Evolutionary conservation across 163 green algal genomes (phyloP).

Genomic region (Prototheca wickerhamii): DNA sequence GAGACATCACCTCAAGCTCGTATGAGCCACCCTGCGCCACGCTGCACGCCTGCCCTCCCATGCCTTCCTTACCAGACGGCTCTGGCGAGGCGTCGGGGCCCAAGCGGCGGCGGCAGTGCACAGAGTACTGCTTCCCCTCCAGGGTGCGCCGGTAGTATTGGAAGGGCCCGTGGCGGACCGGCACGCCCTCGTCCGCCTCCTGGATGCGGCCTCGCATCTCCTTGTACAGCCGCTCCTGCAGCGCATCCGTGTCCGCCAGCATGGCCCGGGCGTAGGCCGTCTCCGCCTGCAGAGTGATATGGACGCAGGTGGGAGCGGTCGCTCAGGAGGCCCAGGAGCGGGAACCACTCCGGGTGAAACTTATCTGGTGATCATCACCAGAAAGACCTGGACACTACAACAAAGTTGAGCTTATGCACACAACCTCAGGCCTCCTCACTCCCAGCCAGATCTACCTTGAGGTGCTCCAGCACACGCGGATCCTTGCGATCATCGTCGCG

Average conservation of each 20-base stretch:
- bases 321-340: not conserved
- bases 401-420: not conserved
- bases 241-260: constrained; percentile 64
- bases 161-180: constrained; percentile 33
- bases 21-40: no score
- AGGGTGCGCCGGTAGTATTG: constrained; percentile 56
- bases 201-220: constrained; percentile 78
- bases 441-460: constrained; percentile 28
- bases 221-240: constrained; percentile 66
- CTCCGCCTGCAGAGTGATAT: constrained; percentile 42
- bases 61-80: not conserved
- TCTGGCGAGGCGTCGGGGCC: not conserved
- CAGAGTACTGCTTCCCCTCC: constrained; percentile 48
- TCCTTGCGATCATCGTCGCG: constrained; percentile 65
- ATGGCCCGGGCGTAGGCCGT: constrained; percentile 56
- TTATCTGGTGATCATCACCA: no score
- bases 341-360: no score
- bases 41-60: not conserved
- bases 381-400: not conserved
- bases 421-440: not conserved
- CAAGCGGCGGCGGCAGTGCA: constrained; percentile 57
- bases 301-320: not conserved
- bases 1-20: no score
- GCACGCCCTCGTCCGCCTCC: constrained; percentile 63
- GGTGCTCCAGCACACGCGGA: constrained; percentile 55